A percentile compares a stretch with the other conserved stretches of the same genome.
Conservation (phyloP, 2,329 filamentous ascomycete species). For the Exutisphaerella laricina region DNA sequence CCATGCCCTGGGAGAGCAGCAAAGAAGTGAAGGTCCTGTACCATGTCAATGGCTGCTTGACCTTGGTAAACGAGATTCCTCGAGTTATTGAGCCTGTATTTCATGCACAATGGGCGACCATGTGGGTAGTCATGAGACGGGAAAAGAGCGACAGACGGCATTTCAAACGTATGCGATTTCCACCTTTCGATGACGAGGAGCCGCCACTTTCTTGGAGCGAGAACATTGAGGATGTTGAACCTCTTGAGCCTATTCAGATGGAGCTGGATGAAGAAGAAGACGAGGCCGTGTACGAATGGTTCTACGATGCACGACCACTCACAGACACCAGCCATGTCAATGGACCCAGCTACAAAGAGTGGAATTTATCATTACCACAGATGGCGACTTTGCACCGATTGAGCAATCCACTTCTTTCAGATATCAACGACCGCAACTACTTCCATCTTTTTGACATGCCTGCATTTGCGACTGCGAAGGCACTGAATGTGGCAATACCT, state of each 20-base stretch:
- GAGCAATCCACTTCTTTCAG: conserved; percentile 83
- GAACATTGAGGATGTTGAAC: conserved; percentile 98
- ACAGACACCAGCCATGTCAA: conserved; percentile 91
- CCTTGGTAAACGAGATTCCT: conserved; percentile 91
- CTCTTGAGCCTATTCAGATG: conserved; percentile 96
- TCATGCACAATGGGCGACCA: conserved; percentile 97
- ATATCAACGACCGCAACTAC: conserved; percentile 93
- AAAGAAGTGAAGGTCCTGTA: conserved; percentile 97
- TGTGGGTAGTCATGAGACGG: conserved; percentile 98
- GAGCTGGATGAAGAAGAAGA: conserved; percentile 94
- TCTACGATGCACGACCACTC: conserved; percentile 90
- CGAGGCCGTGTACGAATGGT: conserved; percentile 87
- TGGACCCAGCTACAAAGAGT: conserved; percentile 91
- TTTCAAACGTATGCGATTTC: conserved; percentile 99
- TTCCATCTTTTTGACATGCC: conserved; percentile 96
- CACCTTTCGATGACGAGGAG: conserved; percentile 97
- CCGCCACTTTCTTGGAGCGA: conserved; percentile 97
- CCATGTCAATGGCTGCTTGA: conserved; percentile 95
- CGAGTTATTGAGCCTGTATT: conserved; percentile 97
- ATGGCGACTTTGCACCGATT: conserved; percentile 94
- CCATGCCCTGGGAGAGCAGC: conserved; percentile 98
- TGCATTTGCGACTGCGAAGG: conserved; percentile 93
- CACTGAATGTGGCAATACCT: conserved; percentile 94
- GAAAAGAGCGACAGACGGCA: conserved; percentile 94
- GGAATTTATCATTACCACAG: conserved; percentile 88